Conservation (phyloP, 257 asterid species). For the Solanum corneliomulleri region DNA sequence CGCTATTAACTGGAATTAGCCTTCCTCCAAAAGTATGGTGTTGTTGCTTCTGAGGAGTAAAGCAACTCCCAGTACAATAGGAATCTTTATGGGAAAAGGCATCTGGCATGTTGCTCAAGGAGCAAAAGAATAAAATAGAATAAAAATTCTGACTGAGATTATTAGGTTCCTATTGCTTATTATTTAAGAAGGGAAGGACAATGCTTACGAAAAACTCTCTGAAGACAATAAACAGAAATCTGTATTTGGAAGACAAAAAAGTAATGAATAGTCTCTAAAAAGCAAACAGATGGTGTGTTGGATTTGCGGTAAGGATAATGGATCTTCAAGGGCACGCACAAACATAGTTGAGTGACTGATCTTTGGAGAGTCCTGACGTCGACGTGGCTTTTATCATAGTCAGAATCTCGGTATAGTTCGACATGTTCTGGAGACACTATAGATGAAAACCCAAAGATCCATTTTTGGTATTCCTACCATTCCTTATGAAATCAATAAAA, state of each 20-base stretch:
- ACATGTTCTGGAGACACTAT: neutral
- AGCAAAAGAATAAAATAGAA: neutral
- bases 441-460: neutral
- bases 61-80: neutral
- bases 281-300: neutral
- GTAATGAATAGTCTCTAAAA: neutral
- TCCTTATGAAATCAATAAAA: neutral
- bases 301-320: neutral
- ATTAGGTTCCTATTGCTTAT: neutral
- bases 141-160: neutral
- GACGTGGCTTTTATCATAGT: neutral
- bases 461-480: neutral
- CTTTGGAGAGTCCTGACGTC: neutral
- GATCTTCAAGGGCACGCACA: neutral
- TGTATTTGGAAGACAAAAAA: neutral
- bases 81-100: neutral
- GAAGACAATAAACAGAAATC: neutral
- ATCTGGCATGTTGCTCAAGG: neutral
- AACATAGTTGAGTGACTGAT: neutral
- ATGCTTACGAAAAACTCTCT: neutral
- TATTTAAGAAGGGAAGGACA: neutral
- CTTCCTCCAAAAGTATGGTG: neutral
- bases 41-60: neutral
- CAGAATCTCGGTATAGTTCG: neutral
- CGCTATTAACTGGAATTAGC: neutral